Percentiles rank a stretch among this genome's conserved stretches.
Evolutionary conservation across 345 rosid species (phyloP).

Genomic region (Triadica sebifera): DNA sequence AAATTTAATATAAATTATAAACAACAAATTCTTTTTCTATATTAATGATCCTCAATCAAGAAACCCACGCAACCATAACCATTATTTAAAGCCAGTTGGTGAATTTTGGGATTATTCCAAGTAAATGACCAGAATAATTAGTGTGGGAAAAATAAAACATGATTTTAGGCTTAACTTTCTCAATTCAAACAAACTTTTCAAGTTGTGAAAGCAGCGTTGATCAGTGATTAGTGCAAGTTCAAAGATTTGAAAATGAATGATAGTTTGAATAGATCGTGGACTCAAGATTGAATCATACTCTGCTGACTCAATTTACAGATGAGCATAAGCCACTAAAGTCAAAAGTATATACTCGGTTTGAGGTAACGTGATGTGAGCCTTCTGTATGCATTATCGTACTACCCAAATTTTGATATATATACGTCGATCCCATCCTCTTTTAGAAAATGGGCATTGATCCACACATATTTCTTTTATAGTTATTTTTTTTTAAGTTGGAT

Average conservation of each 20-base stretch:
- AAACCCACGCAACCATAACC: too few relatives aligned
- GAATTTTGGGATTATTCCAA: neutral
- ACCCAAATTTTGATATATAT: neutral
- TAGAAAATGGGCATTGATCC: neutral
- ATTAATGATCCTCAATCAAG: too few relatives aligned
- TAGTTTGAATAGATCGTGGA: neutral
- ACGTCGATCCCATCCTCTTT: neutral
- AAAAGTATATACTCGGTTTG: neutral
- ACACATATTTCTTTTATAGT: too few relatives aligned
- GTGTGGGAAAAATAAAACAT: neutral
- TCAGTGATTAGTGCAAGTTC: neutral
- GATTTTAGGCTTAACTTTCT: neutral
- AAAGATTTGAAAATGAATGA: neutral
- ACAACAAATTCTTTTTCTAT: too few relatives aligned
- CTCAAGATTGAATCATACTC: neutral
- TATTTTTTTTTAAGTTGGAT: too few relatives aligned
- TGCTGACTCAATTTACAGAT: neutral
- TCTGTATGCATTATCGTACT: neutral
- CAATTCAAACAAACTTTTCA: neutral
- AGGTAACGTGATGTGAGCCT: neutral
- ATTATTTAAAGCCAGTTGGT: constrained; percentile 5
- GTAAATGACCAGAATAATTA: neutral
- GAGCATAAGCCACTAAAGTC: neutral
- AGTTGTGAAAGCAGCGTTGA: neutral
- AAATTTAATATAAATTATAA: too few relatives aligned